Percentiles rank a stretch among this genome's conserved stretches.
These are phyloP conservation scores for Podaxis sp. DNA, from an alignment of 768 basidiomycete genomes.

Conservation along the genomic window DNA sequence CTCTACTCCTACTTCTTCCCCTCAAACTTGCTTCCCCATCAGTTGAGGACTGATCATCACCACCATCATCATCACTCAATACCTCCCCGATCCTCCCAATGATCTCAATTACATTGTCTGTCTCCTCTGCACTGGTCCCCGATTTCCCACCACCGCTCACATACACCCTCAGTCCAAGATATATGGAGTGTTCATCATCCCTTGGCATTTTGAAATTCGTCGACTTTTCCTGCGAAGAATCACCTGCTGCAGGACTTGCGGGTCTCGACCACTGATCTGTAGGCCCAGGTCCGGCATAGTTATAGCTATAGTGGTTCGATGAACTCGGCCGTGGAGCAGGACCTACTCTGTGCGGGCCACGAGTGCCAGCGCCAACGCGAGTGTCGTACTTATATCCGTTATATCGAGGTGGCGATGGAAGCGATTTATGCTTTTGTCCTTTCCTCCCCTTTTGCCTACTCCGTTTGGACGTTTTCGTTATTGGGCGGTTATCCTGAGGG, in stretches of 20 bases:
- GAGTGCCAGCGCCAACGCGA: not conserved
- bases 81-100: not conserved
- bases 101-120: not conserved
- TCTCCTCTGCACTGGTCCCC: not conserved
- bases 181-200: not conserved
- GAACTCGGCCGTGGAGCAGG: not conserved
- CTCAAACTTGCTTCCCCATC: not conserved
- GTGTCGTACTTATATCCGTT: constrained; percentile 1
- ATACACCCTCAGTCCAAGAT: not conserved
- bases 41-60: not conserved
- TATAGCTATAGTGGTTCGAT: not conserved
- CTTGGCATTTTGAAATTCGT: not conserved
- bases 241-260: not conserved
- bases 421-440: not conserved
- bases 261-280: not conserved
- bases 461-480: not conserved
- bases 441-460: not conserved
- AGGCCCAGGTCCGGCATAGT: not conserved
- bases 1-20: not conserved
- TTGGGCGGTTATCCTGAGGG: not conserved
- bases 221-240: not conserved
- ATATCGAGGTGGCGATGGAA: not conserved
- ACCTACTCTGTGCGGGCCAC: not conserved
- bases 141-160: not conserved
- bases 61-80: not conserved